Evolutionary conservation across 441 rosid species (phyloP).

Genomic region (Pelargonium myrrhifolium): DNA sequence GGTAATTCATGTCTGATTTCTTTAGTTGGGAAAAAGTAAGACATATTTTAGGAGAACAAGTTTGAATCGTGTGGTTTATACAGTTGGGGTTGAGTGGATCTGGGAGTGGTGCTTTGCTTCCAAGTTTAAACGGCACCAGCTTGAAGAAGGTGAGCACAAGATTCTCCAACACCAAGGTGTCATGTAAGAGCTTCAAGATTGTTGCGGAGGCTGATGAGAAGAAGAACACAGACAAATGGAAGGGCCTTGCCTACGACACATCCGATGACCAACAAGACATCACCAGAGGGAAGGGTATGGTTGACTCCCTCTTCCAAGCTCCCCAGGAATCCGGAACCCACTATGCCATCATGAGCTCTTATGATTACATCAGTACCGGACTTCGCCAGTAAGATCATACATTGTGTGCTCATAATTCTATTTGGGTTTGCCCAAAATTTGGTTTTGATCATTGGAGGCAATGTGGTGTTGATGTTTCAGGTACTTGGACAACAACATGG

Average conservation of each 20-base stretch:
- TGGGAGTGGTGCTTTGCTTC: conserved; percentile 41
- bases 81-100: conserved; percentile 79
- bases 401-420: neutral
- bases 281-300: conserved; percentile 82
- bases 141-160: conserved; percentile 59
- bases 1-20: no score
- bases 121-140: conserved; percentile 52
- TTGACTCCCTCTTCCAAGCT: conserved; percentile 89
- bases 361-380: conserved; percentile 76
- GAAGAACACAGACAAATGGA: conserved; percentile 84
- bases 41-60: neutral
- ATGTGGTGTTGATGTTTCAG: conserved; percentile 27
- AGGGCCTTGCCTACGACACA: conserved; percentile 49
- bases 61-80: conserved; percentile 8
- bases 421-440: no score
- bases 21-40: no score
- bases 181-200: conserved; percentile 46
- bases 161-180: conserved; percentile 30
- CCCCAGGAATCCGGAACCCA: conserved; percentile 70
- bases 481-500: conserved; percentile 73
- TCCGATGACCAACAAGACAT: conserved; percentile 98
- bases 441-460: neutral
- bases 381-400: conserved; percentile 39
- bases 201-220: conserved; percentile 44
- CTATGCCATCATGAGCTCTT: conserved; percentile 59